phyloP scores from a whole-genome alignment of 73 alveolate genomes.

The Paramecium caudatum region DNA sequence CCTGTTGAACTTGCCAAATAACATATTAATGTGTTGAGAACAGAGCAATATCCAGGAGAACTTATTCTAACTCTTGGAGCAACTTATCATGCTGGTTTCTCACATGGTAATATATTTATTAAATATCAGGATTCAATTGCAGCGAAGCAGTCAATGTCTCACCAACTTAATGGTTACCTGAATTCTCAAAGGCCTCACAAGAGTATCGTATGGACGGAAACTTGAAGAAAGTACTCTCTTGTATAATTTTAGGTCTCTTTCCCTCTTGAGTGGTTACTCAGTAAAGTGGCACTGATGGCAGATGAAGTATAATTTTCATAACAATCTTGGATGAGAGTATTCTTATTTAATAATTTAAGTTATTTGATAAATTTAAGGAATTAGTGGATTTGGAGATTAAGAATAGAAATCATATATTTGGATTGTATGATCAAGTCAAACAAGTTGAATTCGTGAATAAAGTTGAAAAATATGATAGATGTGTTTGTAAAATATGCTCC shows the following conservation, averaged over 20 bases:
- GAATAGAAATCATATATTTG: conserved; percentile 3
- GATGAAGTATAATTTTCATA: neutral
- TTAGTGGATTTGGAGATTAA: conserved; percentile 33
- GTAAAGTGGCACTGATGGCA: conserved; percentile 5
- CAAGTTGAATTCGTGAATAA: conserved; percentile 57
- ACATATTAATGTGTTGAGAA: conserved; percentile 82
- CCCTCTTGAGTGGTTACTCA: conserved; percentile 57
- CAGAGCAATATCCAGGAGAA: conserved; percentile 88
- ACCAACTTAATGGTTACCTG: conserved; percentile 84
- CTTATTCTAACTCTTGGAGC: conserved; percentile 86
- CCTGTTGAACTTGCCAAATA: conserved; percentile 80
- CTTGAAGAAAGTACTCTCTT: conserved; percentile 53
- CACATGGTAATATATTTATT: conserved; percentile 70
- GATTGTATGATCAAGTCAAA: conserved; percentile 64
- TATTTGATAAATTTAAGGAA: conserved; percentile 60
- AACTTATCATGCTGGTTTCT: conserved; percentile 90
- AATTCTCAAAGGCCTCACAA: conserved; percentile 46
- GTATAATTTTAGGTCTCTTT: conserved; percentile 29
- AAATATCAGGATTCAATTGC: conserved; percentile 79
- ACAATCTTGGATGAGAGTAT: neutral
- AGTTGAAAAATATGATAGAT: conserved; percentile 71
- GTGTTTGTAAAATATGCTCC: conserved; percentile 72
- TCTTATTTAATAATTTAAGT: conserved; percentile 2
- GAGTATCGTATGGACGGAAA: conserved; percentile 69
- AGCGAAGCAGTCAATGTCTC: conserved; percentile 91